Evolutionary conservation across 345 rosid species (phyloP).

Genomic region (Boechera stricta): DNA sequence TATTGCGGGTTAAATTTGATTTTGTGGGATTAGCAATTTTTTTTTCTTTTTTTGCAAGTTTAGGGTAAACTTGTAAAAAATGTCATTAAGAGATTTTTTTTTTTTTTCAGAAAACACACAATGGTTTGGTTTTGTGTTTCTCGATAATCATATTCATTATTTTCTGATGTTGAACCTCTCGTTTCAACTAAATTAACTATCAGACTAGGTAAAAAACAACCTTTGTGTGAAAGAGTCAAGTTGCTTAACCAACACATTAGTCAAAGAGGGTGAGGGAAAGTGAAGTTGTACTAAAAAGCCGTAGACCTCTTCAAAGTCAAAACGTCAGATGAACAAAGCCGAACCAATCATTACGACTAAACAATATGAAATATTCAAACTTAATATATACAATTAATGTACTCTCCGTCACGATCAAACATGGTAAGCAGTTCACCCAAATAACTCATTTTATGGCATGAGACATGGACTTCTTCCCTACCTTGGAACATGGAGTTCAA

Average conservation of each 20-base stretch:
- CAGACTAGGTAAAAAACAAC: neutral
- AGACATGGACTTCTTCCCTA: neutral
- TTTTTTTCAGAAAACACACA: no score
- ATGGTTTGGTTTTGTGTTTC: no score
- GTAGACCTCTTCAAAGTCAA: slow-evolving; percentile 39
- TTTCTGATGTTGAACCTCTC: neutral
- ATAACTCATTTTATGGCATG: neutral
- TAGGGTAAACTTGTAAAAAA: no score
- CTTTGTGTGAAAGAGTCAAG: slow-evolving; percentile 19
- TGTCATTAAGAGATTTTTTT: no score
- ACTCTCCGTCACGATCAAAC: slow-evolving; percentile 27
- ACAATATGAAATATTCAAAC: neutral
- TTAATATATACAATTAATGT: neutral
- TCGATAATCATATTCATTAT: no score
- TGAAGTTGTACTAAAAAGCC: slow-evolving; percentile 5
- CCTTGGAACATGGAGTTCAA: slow-evolving; percentile 10
- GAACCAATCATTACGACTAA: slow-evolving; percentile 38
- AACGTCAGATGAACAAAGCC: slow-evolving; percentile 42
- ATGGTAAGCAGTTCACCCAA: slow-evolving; percentile 36
- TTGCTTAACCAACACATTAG: slow-evolving; percentile 31
- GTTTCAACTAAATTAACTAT: neutral
- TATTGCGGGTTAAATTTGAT: no score
- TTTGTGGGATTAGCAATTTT: no score
- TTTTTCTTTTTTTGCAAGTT: no score
- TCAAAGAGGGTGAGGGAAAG: neutral